These are phyloP conservation scores for Ramularia collo-cygni DNA, from an alignment of 2,329 filamentous ascomycete species.

Conservation along the genomic window DNA sequence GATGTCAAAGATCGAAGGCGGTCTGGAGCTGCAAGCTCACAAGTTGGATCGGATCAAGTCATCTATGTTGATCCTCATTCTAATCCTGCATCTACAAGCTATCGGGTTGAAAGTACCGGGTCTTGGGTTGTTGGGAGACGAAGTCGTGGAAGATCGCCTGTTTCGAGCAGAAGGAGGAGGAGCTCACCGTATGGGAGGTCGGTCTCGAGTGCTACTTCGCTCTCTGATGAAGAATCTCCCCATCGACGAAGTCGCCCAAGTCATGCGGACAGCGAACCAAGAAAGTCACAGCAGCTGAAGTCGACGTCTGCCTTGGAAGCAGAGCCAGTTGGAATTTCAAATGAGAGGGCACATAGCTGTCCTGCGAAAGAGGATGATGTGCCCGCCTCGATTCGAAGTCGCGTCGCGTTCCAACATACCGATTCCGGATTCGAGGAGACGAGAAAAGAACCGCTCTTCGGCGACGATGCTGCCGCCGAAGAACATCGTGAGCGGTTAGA, in stretches of 20 bases:
- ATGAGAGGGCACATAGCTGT: neutral
- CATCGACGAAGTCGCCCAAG: no score
- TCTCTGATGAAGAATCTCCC: no score
- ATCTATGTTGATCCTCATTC: conserved; percentile 31
- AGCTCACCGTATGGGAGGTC: conserved; percentile 31
- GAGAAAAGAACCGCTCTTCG: no score
- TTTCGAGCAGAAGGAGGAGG: conserved; percentile 26
- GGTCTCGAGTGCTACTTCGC: conserved; percentile 24
- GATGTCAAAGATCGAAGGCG: conserved; percentile 32
- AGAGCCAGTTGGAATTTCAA: no score
- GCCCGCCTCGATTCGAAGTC: neutral
- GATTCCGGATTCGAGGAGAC: conserved; percentile 40
- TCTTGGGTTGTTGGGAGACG: conserved; percentile 37
- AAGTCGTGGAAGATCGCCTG: conserved; percentile 29
- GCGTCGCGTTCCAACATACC: conserved; percentile 23
- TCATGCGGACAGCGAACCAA: no score
- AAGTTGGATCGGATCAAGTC: conserved; percentile 22
- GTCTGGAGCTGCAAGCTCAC: neutral
- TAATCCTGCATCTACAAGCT: conserved; percentile 37
- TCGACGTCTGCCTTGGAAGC: no score
- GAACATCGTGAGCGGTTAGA: neutral
- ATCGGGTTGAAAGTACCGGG: conserved; percentile 37
- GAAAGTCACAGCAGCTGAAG: no score
- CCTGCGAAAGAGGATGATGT: neutral
- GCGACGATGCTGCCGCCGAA: no score